Percentiles rank a stretch among this genome's conserved stretches.
phyloP scores from a whole-genome alignment of 1,284 basidiomycete species.

The Marasmius oreades region DNA sequence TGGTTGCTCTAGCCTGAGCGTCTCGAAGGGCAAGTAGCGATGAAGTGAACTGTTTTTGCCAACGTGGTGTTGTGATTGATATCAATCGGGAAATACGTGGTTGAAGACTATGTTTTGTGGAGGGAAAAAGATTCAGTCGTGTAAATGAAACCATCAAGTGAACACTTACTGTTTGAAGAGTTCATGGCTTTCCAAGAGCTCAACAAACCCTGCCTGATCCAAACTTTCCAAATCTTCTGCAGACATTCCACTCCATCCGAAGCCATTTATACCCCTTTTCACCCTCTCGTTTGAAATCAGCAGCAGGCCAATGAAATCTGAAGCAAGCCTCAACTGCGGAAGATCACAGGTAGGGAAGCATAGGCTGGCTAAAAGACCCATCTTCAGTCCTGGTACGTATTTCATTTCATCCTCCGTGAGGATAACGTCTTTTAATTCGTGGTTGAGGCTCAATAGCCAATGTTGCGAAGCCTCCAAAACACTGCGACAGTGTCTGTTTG shows the following conservation, averaged over 20 bases:
- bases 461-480: conserved; percentile 43
- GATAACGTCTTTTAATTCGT: conserved; percentile 5
- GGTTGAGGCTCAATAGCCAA: conserved; percentile 34
- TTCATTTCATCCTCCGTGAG: background rate
- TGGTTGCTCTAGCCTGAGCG: conserved; percentile 24
- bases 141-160: background rate
- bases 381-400: conserved; percentile 29
- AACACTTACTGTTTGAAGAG: conserved; percentile 22
- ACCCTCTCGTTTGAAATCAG: conserved; percentile 31
- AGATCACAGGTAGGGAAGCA: conserved; percentile 56
- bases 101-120: conserved; percentile 18
- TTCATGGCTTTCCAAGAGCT: conserved; percentile 19
- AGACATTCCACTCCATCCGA: conserved; percentile 13
- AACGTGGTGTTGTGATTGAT: conserved; percentile 11
- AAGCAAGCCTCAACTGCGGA: conserved; percentile 47
- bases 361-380: conserved; percentile 50
- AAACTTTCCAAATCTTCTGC: background rate
- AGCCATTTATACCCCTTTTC: conserved; percentile 11
- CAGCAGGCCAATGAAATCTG: conserved; percentile 46
- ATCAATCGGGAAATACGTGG: conserved; percentile 9
- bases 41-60: conserved; percentile 29
- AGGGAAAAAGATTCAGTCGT: conserved; percentile 6
- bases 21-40: conserved; percentile 31
- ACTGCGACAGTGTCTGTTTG: conserved; percentile 46
- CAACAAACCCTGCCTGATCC: background rate